Evolutionary conservation across 2,329 filamentous ascomycete genomes (phyloP), one percentile per base, ranked within the genome.

Genomic region (Fusarium proliferatum): DNA sequence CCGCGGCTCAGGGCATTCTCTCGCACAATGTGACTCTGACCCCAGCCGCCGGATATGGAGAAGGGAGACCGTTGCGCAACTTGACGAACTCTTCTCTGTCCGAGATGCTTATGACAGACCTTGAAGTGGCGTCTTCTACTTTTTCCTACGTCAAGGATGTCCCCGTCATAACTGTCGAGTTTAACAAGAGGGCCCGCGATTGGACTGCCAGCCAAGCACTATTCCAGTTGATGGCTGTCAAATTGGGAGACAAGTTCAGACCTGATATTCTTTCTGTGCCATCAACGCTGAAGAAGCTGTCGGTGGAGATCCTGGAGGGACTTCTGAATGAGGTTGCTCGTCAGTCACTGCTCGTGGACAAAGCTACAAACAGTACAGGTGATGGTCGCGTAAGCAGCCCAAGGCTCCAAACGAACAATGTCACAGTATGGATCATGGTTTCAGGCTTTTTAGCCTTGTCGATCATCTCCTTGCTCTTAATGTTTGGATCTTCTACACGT

Each of bases 281-380:
- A 0, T 28, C 23, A 0, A 13, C 1, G 0, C 3, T 28, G 17
- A 46, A 1, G 23, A 28, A 21, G 8, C 0, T 28, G 1, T 46
- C 23, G 0, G 43, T 46, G 8, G 17, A 21, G 23, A 28, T 46
- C 0, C 2, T 46, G 0, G 23, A 46, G 0, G 43, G 43, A 4
- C 43, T 46, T 4, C 43, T 46, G 0, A 4, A 46, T 15, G 43
- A 46, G 23, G 1, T 46, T 13, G 43, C 43, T 15, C 43, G 43
- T 46, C 43, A 28, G 43, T 46, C 43, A 9, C 43, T 46, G 5
- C 43, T 46, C 0, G 43, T 46, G 23, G 17, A 9, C 2, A 46
- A 46, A 46, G 43, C 17, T 46, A 2, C 43, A 21, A 28, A 46
- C 11, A 6, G 1, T 15, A 21, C 43, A 0, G 43, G 8, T 6